phyloP scores from a whole-genome alignment of 2,329 filamentous ascomycete genomes.

The Pochonia chlamydosporia region DNA sequence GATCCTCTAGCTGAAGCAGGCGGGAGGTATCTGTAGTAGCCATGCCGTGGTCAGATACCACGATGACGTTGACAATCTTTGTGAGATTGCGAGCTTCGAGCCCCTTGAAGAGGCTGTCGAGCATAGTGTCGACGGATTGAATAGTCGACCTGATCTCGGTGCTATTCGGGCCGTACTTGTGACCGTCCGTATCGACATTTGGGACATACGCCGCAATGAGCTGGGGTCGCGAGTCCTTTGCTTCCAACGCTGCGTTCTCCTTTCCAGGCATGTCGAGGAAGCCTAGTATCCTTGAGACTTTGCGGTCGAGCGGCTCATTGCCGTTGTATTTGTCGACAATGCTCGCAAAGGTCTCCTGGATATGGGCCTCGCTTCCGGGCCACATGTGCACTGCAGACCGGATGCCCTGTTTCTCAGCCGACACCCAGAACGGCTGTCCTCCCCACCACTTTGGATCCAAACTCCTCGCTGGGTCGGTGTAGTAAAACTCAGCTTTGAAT shows the following conservation, averaged over 20 bases:
- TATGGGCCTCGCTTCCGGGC: conserved; percentile 90
- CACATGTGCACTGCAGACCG: conserved; percentile 93
- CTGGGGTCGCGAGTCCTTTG: conserved; percentile 65
- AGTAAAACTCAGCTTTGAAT: conserved; percentile 75
- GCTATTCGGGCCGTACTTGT: conserved; percentile 88
- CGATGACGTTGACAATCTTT: conserved; percentile 81
- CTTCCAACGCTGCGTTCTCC: conserved; percentile 47
- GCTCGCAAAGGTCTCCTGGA: conserved; percentile 66
- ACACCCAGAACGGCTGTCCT: conserved; percentile 90
- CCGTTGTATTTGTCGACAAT: conserved; percentile 83
- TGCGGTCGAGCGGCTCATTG: conserved; percentile 65
- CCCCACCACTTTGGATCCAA: conserved; percentile 91
- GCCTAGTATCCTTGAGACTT: conserved; percentile 74
- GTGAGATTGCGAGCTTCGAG: conserved; percentile 80
- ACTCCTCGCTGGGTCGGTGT: conserved; percentile 70
- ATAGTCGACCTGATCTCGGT: conserved; percentile 84
- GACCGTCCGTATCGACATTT: conserved; percentile 81
- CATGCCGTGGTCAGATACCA: conserved; percentile 99
- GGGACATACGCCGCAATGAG: conserved; percentile 93
- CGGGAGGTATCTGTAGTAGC: conserved; percentile 79
- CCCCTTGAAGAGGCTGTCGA: conserved; percentile 69
- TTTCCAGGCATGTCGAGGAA: conserved; percentile 77
- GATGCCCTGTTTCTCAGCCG: conserved; percentile 77
- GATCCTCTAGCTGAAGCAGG: conserved; percentile 82
- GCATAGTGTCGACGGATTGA: conserved; percentile 71